Evolutionary conservation across 257 asterid species (phyloP).

Genomic region (Sherardia arvensis): DNA sequence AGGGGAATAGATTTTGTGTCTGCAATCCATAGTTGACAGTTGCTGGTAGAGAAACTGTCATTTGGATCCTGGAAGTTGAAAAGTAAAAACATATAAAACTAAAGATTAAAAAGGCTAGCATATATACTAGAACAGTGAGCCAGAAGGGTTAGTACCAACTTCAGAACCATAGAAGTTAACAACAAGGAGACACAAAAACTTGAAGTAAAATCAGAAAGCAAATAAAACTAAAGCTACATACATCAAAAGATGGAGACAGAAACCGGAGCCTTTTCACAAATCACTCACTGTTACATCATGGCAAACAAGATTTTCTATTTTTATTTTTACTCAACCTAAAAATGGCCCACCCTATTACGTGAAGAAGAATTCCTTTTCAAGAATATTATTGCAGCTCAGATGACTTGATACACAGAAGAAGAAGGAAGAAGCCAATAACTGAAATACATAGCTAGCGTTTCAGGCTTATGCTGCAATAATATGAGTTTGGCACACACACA

Average conservation of each 20-base stretch:
- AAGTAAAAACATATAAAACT: background rate
- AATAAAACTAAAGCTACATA: no score
- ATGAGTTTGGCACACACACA: background rate
- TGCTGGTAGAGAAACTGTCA: conserved; percentile 67
- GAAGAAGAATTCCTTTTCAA: no score
- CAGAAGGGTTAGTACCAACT: background rate
- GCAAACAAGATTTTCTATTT: background rate
- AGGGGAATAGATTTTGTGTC: conserved; percentile 64
- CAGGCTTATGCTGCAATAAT: background rate
- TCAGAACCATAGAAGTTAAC: background rate
- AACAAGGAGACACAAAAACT: background rate
- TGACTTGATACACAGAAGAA: background rate
- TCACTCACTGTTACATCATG: background rate
- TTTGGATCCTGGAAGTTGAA: conserved; percentile 50
- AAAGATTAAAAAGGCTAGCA: background rate
- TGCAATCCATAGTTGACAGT: conserved; percentile 55
- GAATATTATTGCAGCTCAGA: background rate
- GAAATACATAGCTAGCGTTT: no score
- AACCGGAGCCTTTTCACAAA: background rate
- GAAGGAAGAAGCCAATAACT: no score
- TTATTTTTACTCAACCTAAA: background rate
- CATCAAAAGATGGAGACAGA: background rate
- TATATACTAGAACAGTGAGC: background rate
- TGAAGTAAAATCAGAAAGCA: background rate
- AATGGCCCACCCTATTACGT: background rate